These are phyloP conservation scores for Candida gigantensis DNA, from an alignment of 1,139 yeast species.

Conservation along the genomic window DNA sequence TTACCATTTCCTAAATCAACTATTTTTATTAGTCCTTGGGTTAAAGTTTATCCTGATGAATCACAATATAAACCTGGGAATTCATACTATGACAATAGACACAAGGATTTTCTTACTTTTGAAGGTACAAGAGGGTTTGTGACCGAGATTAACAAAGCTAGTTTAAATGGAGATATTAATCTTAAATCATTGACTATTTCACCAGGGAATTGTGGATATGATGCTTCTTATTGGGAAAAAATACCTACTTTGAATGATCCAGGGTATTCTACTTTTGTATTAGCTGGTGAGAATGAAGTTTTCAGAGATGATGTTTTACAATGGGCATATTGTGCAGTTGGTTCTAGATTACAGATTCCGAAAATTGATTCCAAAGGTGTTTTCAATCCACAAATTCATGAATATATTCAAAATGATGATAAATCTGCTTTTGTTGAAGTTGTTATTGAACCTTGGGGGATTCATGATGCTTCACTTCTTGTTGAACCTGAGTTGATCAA, in stretches of 20 bases:
- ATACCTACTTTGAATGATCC: too few relatives aligned
- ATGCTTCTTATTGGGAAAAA: too few relatives aligned
- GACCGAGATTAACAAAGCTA: slow-evolving; percentile 1
- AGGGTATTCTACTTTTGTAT: slow-evolving; percentile 28
- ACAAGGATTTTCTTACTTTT: slow-evolving; percentile 32
- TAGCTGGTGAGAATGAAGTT: slow-evolving; percentile 45
- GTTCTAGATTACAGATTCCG: slow-evolving; percentile 23
- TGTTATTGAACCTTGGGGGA: slow-evolving; percentile 46
- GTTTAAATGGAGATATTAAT: slow-evolving; percentile 16
- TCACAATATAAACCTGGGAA: slow-evolving; percentile 24
- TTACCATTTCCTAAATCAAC: slow-evolving; percentile 32
- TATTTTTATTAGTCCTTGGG: slow-evolving; percentile 46
- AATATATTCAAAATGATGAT: slow-evolving; percentile 13
- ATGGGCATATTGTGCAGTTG: slow-evolving; percentile 37
- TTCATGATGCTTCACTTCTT: too few relatives aligned
- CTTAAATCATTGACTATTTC: slow-evolving; percentile 14
- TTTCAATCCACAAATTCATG: slow-evolving; percentile 20
- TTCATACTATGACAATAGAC: slow-evolving; percentile 37
- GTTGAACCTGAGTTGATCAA: too few relatives aligned
- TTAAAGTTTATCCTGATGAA: slow-evolving; percentile 16
- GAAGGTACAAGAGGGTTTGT: slow-evolving; percentile 7
- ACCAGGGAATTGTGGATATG: slow-evolving; percentile 21
- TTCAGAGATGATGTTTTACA: slow-evolving; percentile 43
- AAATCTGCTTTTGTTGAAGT: slow-evolving; percentile 20
- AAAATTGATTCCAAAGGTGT: slow-evolving; percentile 29